Conservation (phyloP, 2,329 filamentous ascomycete species). For the Paracamarosporium sp. region DNA sequence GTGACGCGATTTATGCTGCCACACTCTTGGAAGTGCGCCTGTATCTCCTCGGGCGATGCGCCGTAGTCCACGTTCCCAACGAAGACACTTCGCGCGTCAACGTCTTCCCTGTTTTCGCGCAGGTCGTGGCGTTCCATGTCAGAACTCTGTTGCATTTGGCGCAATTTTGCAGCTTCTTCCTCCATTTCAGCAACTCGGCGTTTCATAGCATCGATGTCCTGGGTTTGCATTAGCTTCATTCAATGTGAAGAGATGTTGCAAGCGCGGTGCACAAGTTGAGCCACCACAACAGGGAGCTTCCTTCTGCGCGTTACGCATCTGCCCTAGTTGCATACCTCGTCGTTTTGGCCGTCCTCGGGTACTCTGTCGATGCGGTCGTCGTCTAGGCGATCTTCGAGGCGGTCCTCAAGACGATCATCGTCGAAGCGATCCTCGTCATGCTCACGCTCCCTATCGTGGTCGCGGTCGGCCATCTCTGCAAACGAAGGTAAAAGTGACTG, state of each 20-base stretch:
- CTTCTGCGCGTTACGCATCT: not conserved
- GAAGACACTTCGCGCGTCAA: conserved; percentile 95
- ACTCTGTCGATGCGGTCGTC: conserved; percentile 36
- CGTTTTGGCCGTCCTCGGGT: conserved; percentile 36
- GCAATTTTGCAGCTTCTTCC: conserved; percentile 64
- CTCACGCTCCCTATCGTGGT: conserved; percentile 36
- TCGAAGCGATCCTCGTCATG: conserved; percentile 16
- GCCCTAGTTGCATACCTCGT: conserved; percentile 39
- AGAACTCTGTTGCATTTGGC: conserved; percentile 65
- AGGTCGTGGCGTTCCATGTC: conserved; percentile 85
- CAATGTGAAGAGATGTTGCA: not conserved
- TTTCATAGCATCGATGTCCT: conserved; percentile 58
- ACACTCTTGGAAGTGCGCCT: conserved; percentile 96
- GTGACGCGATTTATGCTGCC: conserved; percentile 98
- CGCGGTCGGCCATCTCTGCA: conserved; percentile 37
- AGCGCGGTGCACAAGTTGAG: conserved; percentile 13
- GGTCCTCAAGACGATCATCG: conserved; percentile 37
- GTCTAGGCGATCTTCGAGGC: conserved; percentile 31
- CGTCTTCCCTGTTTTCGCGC: conserved; percentile 91
- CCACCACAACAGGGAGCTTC: not conserved
- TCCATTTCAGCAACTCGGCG: conserved; percentile 63
- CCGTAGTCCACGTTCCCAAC: conserved; percentile 99
- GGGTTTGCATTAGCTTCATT: conserved; percentile 1
- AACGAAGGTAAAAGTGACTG: not conserved
- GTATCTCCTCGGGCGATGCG: conserved; percentile 95